Conservation (phyloP, 345 rosid species). For the Aquilaria malaccensis region DNA sequence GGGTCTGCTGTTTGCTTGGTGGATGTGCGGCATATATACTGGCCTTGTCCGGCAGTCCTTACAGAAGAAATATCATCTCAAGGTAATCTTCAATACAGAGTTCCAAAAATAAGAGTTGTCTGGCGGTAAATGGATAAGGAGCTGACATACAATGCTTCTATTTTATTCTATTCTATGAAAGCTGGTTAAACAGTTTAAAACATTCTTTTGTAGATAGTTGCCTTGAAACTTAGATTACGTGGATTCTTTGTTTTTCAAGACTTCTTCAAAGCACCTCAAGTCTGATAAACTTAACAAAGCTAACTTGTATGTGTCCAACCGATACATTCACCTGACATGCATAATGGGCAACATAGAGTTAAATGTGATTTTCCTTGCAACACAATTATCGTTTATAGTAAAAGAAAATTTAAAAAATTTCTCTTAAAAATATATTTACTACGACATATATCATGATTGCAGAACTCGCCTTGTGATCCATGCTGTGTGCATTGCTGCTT, state of each 20-base stretch:
- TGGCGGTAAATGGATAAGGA: no score
- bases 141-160: no score
- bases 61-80: constrained; percentile 84
- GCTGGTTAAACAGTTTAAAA: no score
- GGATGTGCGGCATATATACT: constrained; percentile 98
- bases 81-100: constrained; percentile 34
- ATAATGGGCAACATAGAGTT: no score
- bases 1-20: constrained; percentile 92
- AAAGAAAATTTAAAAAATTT: no score
- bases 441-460: constrained; percentile 17
- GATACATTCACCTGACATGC: neutral
- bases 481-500: constrained; percentile 66
- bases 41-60: constrained; percentile 73
- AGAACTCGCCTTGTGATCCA: constrained; percentile 92
- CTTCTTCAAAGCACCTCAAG: neutral
- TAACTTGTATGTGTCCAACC: neutral
- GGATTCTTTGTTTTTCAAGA: neutral
- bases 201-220: no score
- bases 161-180: no score
- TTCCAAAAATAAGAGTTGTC: neutral
- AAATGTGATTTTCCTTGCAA: neutral
- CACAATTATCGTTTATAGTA: no score
- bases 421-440: no score
- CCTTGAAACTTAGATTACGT: no score
- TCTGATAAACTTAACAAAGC: no score